Conservation (phyloP, 148 eudicot species). For the Camellia sinensis region DNA sequence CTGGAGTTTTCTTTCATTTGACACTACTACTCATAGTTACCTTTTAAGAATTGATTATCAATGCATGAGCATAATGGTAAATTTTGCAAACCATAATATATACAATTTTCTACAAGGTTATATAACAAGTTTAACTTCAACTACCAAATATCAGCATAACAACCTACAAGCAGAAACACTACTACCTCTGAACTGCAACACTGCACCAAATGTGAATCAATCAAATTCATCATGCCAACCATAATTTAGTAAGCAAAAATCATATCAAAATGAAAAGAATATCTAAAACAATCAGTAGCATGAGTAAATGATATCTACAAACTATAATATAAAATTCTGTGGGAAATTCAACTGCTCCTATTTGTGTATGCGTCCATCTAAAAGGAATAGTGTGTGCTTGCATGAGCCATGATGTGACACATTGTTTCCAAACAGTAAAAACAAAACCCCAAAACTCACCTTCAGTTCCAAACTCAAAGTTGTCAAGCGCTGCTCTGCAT, state of each 20-base stretch:
- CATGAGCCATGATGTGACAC: not conserved
- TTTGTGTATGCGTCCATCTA: not conserved
- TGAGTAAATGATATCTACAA: not conserved
- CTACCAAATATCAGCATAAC: not conserved
- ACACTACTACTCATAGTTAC: not conserved
- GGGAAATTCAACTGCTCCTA: not conserved
- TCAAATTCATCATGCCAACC: not conserved
- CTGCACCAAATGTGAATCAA: no score
- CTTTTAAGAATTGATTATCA: no score
- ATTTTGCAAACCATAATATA: not conserved
- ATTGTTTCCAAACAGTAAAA: slow-evolving; percentile 1
- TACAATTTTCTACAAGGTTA: not conserved
- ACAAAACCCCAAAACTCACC: slow-evolving; percentile 37
- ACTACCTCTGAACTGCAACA: not conserved
- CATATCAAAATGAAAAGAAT: not conserved
- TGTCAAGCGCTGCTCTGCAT: slow-evolving; percentile 76
- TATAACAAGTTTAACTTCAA: not conserved
- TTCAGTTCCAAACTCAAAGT: slow-evolving; percentile 72
- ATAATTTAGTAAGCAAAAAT: not conserved
- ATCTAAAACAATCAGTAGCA: not conserved
- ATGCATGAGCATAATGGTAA: not conserved
- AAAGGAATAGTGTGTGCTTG: not conserved
- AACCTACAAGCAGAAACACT: not conserved
- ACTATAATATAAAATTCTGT: not conserved
- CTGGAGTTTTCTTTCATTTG: slow-evolving; percentile 4